Evolutionary conservation across 2,329 filamentous ascomycete species (phyloP), one percentile per base, ranked within the genome.

Genomic region (Sporothrix curviconia): DNA sequence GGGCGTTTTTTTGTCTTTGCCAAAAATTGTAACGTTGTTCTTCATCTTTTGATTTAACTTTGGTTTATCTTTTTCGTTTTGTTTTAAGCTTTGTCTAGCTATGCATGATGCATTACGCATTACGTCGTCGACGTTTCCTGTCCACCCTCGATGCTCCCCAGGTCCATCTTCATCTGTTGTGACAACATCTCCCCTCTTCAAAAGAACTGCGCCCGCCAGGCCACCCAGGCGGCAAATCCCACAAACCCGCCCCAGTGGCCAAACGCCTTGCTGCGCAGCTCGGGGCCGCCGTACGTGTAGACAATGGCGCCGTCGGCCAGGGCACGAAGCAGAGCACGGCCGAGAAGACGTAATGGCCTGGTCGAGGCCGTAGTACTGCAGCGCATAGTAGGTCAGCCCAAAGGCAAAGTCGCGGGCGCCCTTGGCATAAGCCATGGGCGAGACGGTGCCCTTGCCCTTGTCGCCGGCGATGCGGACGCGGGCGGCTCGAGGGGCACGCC

Each of bases 321-420:
- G 4, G 52, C 52, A 43, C 39, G 8, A 39, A 1, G 22, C 2
- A 8, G 19, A 55, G 30, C 6, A 37, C 42, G 17, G 30, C 52
- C 12, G 52, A 55, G 8, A 55, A 55, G 2, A 55, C 3, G 40
- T 55, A 15, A 55, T 8, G 32, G 52, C 52, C 2, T 55, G 40
- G 14, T 46, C 30, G 28, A 46, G 39, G 7, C 52, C 52, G 28
- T 19, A 19, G 52, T 55, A 47, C 52, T 55, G 52, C 12, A 55
- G 39, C 6, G 42, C 40, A 14, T 25, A 28, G 30, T 55, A 55
- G 52, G 52, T 43, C 14, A 55, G 32, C 7, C 52, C 52, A 24
- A 44, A 46, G 19, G 40, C 39, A 15, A 55, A 32, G 6, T 55
- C 42, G 42, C 52, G 52, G 12, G 15, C 32, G 19, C 52, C 52